These are phyloP conservation scores for Xylaria sp. DNA, from an alignment of 2,329 filamentous ascomycete species.

Conservation along the genomic window DNA sequence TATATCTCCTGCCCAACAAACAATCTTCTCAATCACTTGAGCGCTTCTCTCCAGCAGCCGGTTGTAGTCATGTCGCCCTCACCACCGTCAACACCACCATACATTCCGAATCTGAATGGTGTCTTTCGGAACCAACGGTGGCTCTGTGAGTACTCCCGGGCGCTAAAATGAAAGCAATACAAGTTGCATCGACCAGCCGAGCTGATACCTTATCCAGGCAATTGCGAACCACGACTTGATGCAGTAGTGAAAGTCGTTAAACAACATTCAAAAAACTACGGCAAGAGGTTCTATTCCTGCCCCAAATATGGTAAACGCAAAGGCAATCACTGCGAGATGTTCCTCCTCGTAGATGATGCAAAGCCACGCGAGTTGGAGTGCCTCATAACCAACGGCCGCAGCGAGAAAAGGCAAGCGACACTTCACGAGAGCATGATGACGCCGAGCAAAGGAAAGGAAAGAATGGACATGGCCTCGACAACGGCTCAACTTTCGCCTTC, in stretches of 20 bases:
- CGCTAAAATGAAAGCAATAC: neutral
- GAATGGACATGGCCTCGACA: too few relatives aligned
- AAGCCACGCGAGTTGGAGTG: slow-evolving; percentile 56
- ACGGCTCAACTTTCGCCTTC: too few relatives aligned
- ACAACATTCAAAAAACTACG: slow-evolving; percentile 61
- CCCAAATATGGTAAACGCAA: slow-evolving; percentile 54
- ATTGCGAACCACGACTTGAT: slow-evolving; percentile 61
- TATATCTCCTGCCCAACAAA: neutral
- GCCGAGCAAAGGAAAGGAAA: slow-evolving; percentile 39
- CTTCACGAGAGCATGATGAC: slow-evolving; percentile 45
- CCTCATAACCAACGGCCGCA: slow-evolving; percentile 57
- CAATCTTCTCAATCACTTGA: neutral
- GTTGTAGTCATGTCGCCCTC: slow-evolving; percentile 19
- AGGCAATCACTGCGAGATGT: slow-evolving; percentile 62
- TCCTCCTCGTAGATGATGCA: slow-evolving; percentile 67
- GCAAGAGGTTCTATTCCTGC: slow-evolving; percentile 65
- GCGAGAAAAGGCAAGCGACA: slow-evolving; percentile 51
- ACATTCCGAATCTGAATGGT: slow-evolving; percentile 36
- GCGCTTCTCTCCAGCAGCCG: neutral
- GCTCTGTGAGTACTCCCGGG: slow-evolving; percentile 50
- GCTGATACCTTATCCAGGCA: slow-evolving; percentile 49
- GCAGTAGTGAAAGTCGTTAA: slow-evolving; percentile 61
- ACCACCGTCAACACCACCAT: slow-evolving; percentile 17
- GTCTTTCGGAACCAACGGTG: slow-evolving; percentile 51
- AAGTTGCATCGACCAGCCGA: neutral